Evolutionary conservation across 805 yeast species (phyloP).

Genomic region (Alloascoidea hylecoeti): DNA sequence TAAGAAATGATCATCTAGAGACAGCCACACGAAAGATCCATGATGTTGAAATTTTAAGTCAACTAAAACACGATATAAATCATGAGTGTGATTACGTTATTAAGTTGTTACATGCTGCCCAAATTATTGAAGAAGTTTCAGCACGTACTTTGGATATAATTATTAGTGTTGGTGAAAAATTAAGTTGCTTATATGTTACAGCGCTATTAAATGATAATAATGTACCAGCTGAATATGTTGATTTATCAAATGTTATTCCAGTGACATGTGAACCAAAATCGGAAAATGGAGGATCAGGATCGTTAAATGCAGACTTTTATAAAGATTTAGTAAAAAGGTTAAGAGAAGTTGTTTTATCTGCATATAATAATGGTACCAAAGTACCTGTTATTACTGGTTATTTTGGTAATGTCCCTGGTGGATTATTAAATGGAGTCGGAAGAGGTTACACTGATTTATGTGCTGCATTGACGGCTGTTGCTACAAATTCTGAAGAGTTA

Average conservation of each 20-base stretch:
- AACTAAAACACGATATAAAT: conserved; percentile 44
- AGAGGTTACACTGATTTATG: conserved; percentile 97
- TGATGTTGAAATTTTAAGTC: conserved; percentile 26
- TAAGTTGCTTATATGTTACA: conserved; percentile 64
- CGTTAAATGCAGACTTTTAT: conserved; percentile 41
- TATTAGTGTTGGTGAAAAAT: conserved; percentile 75
- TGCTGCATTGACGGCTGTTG: conserved; percentile 94
- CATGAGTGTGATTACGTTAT: conserved; percentile 54
- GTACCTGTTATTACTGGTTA: conserved; percentile 94
- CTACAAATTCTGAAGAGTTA: conserved; percentile 79
- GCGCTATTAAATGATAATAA: conserved; percentile 61
- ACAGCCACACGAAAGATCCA: conserved; percentile 51
- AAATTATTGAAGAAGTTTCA: conserved; percentile 75
- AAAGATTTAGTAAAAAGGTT: conserved; percentile 32
- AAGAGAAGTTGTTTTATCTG: conserved; percentile 26
- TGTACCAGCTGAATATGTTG: conserved; percentile 48
- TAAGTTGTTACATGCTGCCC: conserved; percentile 72
- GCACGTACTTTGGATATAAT: conserved; percentile 62
- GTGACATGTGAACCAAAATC: conserved; percentile 36
- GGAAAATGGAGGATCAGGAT: conserved; percentile 29
- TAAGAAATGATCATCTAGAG: conserved; percentile 63
- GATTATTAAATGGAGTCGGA: conserved; percentile 83
- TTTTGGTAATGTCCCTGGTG: conserved; percentile 94
- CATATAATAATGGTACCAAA: conserved; percentile 16
- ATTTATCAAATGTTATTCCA: conserved; percentile 51